Conservation (phyloP, 306 rosid species). For the Alnus glutinosa region DNA sequence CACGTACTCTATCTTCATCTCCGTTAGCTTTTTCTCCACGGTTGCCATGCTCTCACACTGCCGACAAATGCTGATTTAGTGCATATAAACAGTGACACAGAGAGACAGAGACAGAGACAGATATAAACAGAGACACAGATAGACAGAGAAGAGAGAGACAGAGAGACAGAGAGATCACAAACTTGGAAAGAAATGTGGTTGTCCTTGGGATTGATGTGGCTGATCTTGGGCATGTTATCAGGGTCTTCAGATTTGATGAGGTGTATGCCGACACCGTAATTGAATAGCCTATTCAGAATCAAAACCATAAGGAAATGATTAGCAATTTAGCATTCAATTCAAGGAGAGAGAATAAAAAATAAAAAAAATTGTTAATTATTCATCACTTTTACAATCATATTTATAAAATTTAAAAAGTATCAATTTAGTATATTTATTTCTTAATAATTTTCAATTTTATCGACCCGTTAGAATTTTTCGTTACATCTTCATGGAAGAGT, state of each 20-base stretch:
- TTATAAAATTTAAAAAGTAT: too few relatives aligned
- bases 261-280: constrained; percentile 78
- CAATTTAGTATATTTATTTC: too few relatives aligned
- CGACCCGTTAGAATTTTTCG: too few relatives aligned
- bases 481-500: too few relatives aligned
- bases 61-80: neutral
- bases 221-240: constrained; percentile 25
- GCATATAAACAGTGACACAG: neutral
- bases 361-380: too few relatives aligned
- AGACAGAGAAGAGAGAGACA: neutral
- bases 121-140: neutral
- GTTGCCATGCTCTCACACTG: constrained; percentile 66
- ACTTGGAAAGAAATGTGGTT: constrained; percentile 70
- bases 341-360: too few relatives aligned
- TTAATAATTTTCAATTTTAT: too few relatives aligned
- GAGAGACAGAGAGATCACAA: neutral
- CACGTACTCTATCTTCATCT: constrained; percentile 64
- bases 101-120: constrained; percentile 1
- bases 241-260: constrained; percentile 70
- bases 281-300: constrained; percentile 55
- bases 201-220: constrained; percentile 63
- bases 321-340: too few relatives aligned
- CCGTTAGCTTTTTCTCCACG: constrained; percentile 59
- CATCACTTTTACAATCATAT: too few relatives aligned
- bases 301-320: constrained; percentile 4